Base-by-base conservation (phyloP, 2,329 filamentous ascomycete genomes). In the Talaromyces sp. region DNA sequence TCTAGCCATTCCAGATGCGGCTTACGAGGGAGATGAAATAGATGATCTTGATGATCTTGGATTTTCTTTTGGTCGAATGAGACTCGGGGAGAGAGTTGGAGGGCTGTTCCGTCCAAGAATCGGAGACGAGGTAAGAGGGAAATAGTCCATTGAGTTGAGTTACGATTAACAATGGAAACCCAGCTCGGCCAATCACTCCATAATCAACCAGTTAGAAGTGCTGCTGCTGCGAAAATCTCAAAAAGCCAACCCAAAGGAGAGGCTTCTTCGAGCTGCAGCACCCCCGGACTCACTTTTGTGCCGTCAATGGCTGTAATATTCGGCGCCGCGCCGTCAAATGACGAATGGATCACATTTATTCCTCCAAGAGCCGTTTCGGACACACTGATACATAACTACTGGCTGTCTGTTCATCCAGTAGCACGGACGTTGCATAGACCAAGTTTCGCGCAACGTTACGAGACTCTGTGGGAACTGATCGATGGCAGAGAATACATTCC, bases 371-470 rank as follows among this genome's bases (percentile, higher is more conserved):
- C 74, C 11, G 78, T 83, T 4, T 84, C 85, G 3, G 85, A 91
- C 70, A 79, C 80, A 32, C 77, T 93, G 1, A 78, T 91, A 47
- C 76, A 81, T 49, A 87, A 88, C 60, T 92, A 92, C 67, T 89
- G 88, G 72, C 69, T 79, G 25, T 83, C 84, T 10, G 88, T 91
- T 17, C 87, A 92, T 70, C 82, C 85, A 2, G 81, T 92, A 58
- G 86, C 86, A 27, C 82, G 85, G 17, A 82, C 85, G 33, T 79
- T 91, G 1, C 89, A 92, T 71, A 80, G 84, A 28, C 85, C 86
- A 1, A 85, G 85, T 0, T 88, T 92, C 62, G 84, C 90, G 68
- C 76, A 77, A 19, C 82, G 86, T 52, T 92, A 91, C 68, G 73
- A 80, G 2, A 73, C 75, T 1, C 91, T 92, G 68, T 90, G 88